A percentile compares a stretch with the other conserved stretches of the same genome.
Evolutionary conservation across 306 rosid genomes (phyloP).

Genomic region (Cucumis hystrix): DNA sequence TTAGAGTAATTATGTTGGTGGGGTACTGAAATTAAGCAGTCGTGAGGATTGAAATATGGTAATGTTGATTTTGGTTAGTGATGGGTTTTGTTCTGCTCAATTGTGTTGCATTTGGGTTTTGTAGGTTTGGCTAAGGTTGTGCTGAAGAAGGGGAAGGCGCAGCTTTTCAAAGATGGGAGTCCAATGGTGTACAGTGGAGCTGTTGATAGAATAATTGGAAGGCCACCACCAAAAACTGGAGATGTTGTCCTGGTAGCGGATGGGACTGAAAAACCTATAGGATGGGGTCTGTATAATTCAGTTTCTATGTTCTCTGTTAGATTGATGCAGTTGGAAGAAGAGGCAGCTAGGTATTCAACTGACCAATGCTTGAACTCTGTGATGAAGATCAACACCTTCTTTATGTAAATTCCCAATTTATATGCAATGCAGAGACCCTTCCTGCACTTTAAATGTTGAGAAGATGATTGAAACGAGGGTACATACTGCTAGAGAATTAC

Average conservation of each 20-base stretch:
- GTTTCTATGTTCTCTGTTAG: slow-evolving; percentile 85
- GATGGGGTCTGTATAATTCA: slow-evolving; percentile 92
- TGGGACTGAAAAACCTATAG: slow-evolving; percentile 72
- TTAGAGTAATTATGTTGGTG: not conserved
- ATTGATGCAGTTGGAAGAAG: slow-evolving; percentile 84
- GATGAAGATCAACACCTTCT: not conserved
- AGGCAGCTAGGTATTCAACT: slow-evolving; percentile 45
- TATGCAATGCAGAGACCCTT: slow-evolving; percentile 37
- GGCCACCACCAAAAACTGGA: slow-evolving; percentile 87
- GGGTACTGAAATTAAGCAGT: not conserved
- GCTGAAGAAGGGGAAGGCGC: slow-evolving; percentile 84
- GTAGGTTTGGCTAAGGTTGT: slow-evolving; percentile 84
- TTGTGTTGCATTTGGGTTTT: slow-evolving; percentile 14
- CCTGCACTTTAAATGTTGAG: slow-evolving; percentile 52
- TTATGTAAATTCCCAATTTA: slow-evolving; percentile 10
- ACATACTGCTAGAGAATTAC: slow-evolving; percentile 43
- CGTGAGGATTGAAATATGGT: not conserved
- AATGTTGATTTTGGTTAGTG: not conserved
- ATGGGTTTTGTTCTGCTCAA: not conserved
- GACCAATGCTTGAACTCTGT: not conserved
- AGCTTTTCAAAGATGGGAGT: slow-evolving; percentile 90
- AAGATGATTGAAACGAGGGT: slow-evolving; percentile 68
- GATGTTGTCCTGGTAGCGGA: slow-evolving; percentile 78
- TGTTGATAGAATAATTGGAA: slow-evolving; percentile 77
- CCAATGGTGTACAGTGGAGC: slow-evolving; percentile 98